These are phyloP conservation scores for Sarcocystis neurona DNA, from an alignment of 169 alveolate genomes.

Conservation along the genomic window DNA sequence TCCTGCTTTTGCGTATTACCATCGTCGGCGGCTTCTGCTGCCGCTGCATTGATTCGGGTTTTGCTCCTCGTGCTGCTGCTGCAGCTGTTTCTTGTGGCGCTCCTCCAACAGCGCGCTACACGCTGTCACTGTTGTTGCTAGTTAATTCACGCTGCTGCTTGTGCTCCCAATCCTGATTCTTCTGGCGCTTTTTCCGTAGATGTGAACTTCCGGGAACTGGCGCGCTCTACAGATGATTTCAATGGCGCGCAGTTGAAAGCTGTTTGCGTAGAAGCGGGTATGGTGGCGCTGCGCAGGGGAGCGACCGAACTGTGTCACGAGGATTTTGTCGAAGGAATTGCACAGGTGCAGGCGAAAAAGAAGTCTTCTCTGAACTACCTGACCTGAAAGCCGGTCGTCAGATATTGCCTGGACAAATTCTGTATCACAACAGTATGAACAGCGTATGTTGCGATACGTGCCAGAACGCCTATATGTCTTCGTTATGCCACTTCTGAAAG, in stretches of 20 bases:
- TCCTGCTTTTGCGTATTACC: too few relatives aligned
- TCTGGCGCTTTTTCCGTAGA: conserved; percentile 61
- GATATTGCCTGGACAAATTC: background rate
- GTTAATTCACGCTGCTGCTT: background rate
- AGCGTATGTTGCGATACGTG: background rate
- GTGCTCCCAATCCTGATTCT: too few relatives aligned
- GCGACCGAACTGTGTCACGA: conserved; percentile 97
- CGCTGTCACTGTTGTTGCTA: background rate
- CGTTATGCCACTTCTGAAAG: too few relatives aligned
- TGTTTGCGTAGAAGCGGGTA: conserved; percentile 99
- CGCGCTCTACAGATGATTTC: conserved; percentile 97
- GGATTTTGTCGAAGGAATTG: conserved; percentile 98
- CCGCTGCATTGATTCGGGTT: too few relatives aligned
- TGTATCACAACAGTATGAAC: background rate
- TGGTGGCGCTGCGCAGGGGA: conserved; percentile 94
- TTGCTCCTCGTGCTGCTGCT: background rate
- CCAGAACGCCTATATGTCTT: background rate
- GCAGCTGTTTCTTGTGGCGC: background rate
- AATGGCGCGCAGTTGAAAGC: conserved; percentile 95
- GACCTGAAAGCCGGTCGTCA: conserved; percentile 75
- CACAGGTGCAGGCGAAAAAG: conserved; percentile 97
- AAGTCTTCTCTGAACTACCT: conserved; percentile 95
- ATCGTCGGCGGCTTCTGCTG: too few relatives aligned
- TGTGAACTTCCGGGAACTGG: conserved; percentile 95
- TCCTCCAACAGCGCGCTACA: too few relatives aligned